These are phyloP conservation scores for Fusarium sambucinum DNA, from an alignment of 2,329 filamentous ascomycete species.

Conservation along the genomic window DNA sequence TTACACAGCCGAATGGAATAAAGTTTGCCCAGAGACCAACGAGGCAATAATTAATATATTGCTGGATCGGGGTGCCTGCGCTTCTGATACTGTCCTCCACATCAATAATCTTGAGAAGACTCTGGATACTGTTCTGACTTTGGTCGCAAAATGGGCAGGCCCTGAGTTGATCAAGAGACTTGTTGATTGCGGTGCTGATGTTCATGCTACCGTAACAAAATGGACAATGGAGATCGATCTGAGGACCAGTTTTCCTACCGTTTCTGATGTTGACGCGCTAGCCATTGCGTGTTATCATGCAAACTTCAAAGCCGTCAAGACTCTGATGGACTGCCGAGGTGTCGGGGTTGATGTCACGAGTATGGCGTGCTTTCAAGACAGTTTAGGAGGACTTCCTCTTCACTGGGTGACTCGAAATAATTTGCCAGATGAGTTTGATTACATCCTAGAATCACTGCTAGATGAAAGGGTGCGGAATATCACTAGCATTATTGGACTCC, in stretches of 20 bases:
- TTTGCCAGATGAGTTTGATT: neutral
- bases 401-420: neutral
- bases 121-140: neutral
- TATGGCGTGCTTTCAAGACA: neutral
- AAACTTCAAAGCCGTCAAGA: neutral
- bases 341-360: neutral
- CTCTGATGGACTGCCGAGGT: neutral
- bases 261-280: neutral
- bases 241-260: neutral
- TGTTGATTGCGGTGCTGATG: neutral
- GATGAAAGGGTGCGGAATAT: neutral
- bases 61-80: neutral
- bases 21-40: neutral
- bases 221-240: neutral
- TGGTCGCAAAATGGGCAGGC: neutral
- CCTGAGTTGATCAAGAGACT: slow-evolving; percentile 4
- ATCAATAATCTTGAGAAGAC: neutral
- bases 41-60: neutral
- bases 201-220: neutral
- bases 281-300: neutral
- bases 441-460: neutral
- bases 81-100: neutral
- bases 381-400: neutral
- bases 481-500: neutral
- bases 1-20: neutral